Evolutionary conservation across 1,284 basidiomycete genomes (phyloP).

Genomic region (Phlebopus sp.): DNA sequence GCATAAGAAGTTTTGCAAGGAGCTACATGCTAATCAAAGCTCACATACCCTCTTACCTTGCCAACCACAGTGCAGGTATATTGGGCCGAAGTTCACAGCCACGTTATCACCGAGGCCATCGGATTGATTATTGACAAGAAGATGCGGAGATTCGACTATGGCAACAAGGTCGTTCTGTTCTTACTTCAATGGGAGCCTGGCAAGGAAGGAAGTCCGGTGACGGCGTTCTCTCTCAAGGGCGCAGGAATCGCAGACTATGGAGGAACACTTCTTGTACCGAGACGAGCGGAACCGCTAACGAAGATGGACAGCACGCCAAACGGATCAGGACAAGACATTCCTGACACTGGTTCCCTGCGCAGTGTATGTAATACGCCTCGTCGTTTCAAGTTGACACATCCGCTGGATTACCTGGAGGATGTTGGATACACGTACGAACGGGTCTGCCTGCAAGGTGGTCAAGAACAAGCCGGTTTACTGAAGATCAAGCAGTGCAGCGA

Average conservation of each 20-base stretch:
- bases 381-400: neutral
- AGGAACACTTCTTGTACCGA: neutral
- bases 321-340: neutral
- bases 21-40: neutral
- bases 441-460: neutral
- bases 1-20: conserved; percentile 3
- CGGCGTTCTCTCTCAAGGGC: conserved; percentile 2
- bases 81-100: conserved; percentile 5
- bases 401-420: neutral
- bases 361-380: neutral
- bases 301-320: neutral
- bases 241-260: neutral
- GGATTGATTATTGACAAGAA: neutral
- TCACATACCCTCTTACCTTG: neutral
- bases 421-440: neutral
- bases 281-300: neutral
- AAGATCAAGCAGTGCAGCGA: conserved; percentile 1
- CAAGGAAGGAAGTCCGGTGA: conserved; percentile 4
- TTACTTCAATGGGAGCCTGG: neutral
- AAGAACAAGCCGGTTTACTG: neutral
- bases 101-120: neutral
- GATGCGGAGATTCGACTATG: neutral
- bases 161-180: neutral
- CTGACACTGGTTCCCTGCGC: neutral
- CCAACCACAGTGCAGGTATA: conserved; percentile 1